Base-by-base conservation (phyloP, 208 protist species). In the Acanthamoeba triangularis region DNA sequence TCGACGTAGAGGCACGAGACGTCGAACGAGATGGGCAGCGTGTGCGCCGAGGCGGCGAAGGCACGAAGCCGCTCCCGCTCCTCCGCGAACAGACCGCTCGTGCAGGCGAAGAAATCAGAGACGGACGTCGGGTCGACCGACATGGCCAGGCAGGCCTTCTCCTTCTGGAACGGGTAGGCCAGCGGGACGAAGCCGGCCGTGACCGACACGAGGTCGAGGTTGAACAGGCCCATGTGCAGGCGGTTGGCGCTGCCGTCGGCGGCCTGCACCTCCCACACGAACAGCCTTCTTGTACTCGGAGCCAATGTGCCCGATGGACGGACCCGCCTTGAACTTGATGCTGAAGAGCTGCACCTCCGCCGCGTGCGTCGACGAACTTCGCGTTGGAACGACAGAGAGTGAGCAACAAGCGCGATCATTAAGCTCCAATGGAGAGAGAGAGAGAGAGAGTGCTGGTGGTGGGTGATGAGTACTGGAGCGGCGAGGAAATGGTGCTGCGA, bases 221-320 rank as follows among this genome's bases (percentile, higher is more conserved):
- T 78, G 69, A 78, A 78, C 16, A 78, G 69, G 37, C 69, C 69
- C 69, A 78, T 78, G 37, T 47, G 37, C 33, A 78, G 13, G 11
- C 69, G 69, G 30, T 18, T 23, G 59, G 23, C 54, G 54, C 59
- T n/a, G 59, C 59, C 59, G 59, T 18, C 25, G 14, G 14, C 59
- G 59, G 23, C 5, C 69, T 78, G 69, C 69, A 78, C 69, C 69
- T 78, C 69, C 69, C 69, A 78, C 37, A 41, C 30, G 69, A 78
- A 78, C 13, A 78, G 69, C n/a, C 69, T 78, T 78, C 69, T 78
- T 78, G 69, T 78, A 78, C 8, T 78, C 69, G 33, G 30, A 41
- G 16, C 33, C 20, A 11, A 78, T 25, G 37, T 18, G n/a, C 13
- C 11, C 20, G 69, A 30, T 78, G 33, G n/a, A 25, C 69, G 23